phyloP scores from a whole-genome alignment of 345 rosid genomes.

The Citrus trifoliata region DNA sequence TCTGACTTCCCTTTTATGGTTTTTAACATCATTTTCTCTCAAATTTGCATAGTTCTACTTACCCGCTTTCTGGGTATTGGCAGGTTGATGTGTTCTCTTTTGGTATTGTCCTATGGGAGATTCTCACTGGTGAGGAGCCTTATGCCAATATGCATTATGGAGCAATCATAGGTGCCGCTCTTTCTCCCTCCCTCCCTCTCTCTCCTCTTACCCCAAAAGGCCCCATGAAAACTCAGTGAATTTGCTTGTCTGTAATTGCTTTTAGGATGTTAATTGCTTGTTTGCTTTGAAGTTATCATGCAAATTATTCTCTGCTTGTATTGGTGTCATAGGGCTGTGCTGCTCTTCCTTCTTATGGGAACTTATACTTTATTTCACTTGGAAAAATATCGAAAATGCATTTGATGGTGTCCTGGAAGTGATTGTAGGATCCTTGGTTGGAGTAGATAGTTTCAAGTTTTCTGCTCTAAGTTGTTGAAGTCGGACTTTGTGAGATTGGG shows the following conservation, averaged over 20 bases:
- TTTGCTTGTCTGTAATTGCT: not conserved
- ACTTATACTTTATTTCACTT: not conserved
- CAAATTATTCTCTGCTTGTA: not conserved
- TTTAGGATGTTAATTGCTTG: constrained; percentile 1
- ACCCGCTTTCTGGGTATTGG: not conserved
- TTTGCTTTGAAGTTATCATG: not conserved
- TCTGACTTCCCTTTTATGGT: not conserved
- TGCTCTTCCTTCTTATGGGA: not conserved
- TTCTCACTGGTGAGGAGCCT: constrained; percentile 81
- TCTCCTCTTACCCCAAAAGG: not conserved
- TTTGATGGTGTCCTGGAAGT: not conserved
- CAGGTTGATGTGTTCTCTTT: constrained; percentile 85
- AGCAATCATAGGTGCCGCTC: constrained; percentile 59
- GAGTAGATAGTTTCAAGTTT: not conserved
- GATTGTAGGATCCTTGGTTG: not conserved
- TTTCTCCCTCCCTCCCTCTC: not conserved
- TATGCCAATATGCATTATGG: constrained; percentile 84
- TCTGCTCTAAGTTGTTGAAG: not conserved
- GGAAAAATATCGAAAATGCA: not conserved
- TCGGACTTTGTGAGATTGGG: not conserved
- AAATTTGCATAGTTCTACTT: not conserved
- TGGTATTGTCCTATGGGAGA: constrained; percentile 80
- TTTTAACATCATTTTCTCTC: not conserved
- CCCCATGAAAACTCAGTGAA: not conserved
- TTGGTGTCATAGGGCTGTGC: not conserved